phyloP scores from a whole-genome alignment of 306 rosid species.

The Acacia acuminata region DNA sequence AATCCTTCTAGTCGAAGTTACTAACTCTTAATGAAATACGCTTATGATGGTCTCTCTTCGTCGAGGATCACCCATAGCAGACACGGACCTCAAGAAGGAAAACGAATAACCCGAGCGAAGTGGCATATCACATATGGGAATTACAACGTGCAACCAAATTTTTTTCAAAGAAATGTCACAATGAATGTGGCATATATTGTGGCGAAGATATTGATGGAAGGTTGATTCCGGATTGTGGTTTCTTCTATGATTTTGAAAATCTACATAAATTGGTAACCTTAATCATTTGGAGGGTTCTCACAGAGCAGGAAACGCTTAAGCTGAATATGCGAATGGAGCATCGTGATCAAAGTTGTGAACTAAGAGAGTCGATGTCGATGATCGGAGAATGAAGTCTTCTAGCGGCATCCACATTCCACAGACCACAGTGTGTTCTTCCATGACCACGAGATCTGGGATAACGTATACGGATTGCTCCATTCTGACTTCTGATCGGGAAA shows the following conservation, averaged over 20 bases:
- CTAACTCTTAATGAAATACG: neutral
- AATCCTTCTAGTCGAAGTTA: neutral
- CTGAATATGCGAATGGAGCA: neutral
- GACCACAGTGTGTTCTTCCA: neutral
- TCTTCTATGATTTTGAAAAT: slow-evolving; percentile 23
- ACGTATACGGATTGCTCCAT: no score
- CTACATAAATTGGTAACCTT: slow-evolving; percentile 14
- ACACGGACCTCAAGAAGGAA: neutral
- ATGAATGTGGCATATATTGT: slow-evolving; percentile 16
- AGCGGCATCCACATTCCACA: neutral
- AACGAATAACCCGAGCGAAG: neutral
- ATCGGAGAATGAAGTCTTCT: neutral
- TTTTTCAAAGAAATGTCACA: neutral
- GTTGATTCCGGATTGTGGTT: slow-evolving; percentile 36
- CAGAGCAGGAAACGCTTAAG: slow-evolving; percentile 27
- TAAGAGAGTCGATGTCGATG: neutral
- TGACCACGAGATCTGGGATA: neutral
- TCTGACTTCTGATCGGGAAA: neutral
- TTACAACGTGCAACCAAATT: neutral
- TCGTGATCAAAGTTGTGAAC: neutral
- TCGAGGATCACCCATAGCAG: neutral
- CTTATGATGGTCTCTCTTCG: neutral
- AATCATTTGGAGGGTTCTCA: slow-evolving; percentile 18
- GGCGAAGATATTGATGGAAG: slow-evolving; percentile 35
- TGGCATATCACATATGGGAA: neutral